These are phyloP conservation scores for Russula compacta DNA, from an alignment of 768 basidiomycete genomes.

Conservation along the genomic window DNA sequence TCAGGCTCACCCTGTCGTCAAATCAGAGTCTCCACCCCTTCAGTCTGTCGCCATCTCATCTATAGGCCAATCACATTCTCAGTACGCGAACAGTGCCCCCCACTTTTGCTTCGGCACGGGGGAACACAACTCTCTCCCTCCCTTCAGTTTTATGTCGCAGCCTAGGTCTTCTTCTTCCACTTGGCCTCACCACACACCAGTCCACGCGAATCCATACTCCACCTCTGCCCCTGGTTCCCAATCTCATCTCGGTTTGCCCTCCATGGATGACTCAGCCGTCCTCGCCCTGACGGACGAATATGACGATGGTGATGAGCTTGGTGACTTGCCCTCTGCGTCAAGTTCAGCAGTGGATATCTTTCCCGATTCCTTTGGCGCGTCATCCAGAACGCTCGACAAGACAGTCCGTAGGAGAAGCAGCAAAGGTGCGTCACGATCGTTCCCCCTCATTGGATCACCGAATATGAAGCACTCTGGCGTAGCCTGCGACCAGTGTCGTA, in stretches of 20 bases:
- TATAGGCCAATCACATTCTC: background rate
- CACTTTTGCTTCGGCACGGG: constrained; percentile 22
- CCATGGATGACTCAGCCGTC: constrained; percentile 21
- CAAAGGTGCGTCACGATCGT: constrained; percentile 41
- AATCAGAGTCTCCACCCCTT: constrained; percentile 17
- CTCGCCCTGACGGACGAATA: constrained; percentile 53
- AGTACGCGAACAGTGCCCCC: constrained; percentile 8
- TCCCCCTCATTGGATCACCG: background rate
- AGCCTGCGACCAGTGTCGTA: constrained; percentile 87
- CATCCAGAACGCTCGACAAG: constrained; percentile 34
- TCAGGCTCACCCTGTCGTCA: constrained; percentile 6
- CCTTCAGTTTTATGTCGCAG: constrained; percentile 19
- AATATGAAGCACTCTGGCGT: background rate
- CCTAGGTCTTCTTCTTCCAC: constrained; percentile 20
- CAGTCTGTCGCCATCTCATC: constrained; percentile 5
- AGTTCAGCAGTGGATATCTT: constrained; percentile 17
- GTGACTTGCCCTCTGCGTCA: constrained; percentile 33
- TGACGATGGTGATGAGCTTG: constrained; percentile 49
- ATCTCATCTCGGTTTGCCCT: constrained; percentile 9
- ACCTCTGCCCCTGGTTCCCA: background rate
- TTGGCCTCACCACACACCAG: constrained; percentile 2
- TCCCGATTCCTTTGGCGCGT: constrained; percentile 20
- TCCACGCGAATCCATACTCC: constrained; percentile 1
- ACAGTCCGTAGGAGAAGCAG: constrained; percentile 63
- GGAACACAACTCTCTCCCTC: constrained; percentile 23